phyloP scores from a whole-genome alignment of 495 filamentous ascomycete species.

The Penicillium taxi region DNA sequence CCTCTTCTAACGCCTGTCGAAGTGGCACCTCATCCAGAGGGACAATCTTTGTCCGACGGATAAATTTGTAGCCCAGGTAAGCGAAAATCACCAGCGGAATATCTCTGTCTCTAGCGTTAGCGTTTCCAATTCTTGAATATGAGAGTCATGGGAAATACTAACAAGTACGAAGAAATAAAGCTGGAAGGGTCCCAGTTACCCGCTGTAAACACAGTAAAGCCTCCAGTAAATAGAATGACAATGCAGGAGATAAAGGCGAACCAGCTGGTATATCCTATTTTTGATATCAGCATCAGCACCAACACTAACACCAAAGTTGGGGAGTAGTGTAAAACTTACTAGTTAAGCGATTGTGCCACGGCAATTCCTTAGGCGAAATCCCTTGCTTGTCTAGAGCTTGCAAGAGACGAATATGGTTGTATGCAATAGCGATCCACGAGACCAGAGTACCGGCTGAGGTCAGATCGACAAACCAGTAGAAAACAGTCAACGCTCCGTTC shows the following conservation, averaged over 20 bases:
- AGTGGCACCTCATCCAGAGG: slow-evolving; percentile 26
- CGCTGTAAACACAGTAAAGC: slow-evolving; percentile 51
- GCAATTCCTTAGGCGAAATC: slow-evolving; percentile 36
- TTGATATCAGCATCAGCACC: slow-evolving; percentile 1
- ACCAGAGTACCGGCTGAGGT: slow-evolving; percentile 48
- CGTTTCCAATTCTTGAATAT: neutral
- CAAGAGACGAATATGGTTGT: slow-evolving; percentile 51
- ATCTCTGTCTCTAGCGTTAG: slow-evolving; percentile 16
- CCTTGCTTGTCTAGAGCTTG: slow-evolving; percentile 45
- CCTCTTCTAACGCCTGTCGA: slow-evolving; percentile 24
- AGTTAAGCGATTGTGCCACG: slow-evolving; percentile 41
- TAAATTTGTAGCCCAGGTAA: slow-evolving; percentile 34
- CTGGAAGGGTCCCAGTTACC: slow-evolving; percentile 28
- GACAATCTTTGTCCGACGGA: slow-evolving; percentile 30
- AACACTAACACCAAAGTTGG: neutral
- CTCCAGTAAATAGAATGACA: slow-evolving; percentile 50
- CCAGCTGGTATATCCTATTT: slow-evolving; percentile 42
- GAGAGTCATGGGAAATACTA: slow-evolving; percentile 3
- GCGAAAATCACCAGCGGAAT: slow-evolving; percentile 38
- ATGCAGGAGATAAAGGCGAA: slow-evolving; percentile 42
- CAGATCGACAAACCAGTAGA: slow-evolving; percentile 53
- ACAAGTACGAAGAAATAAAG: slow-evolving; percentile 35
- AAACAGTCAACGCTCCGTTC: slow-evolving; percentile 48
- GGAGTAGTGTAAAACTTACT: slow-evolving; percentile 5
- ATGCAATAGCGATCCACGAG: slow-evolving; percentile 46